Percentiles rank a stretch among this genome's conserved stretches.
phyloP scores from a whole-genome alignment of 78 protist species.

The Dictyostelium brefeldianum region DNA sequence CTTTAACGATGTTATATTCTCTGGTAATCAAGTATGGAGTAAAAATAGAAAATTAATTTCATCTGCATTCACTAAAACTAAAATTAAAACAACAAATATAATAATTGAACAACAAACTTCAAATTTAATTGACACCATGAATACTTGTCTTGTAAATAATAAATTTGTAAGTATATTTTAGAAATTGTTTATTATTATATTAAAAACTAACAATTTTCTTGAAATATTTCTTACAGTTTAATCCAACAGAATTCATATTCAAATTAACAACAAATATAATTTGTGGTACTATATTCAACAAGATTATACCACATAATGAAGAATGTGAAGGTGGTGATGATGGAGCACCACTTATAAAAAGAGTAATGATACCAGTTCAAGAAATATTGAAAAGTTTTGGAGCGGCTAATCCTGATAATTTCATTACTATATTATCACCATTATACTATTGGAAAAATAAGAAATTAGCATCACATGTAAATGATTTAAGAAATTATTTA shows the following conservation, averaged over 20 bases:
- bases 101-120: neutral
- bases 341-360: neutral
- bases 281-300: neutral
- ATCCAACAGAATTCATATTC: constrained; percentile 2
- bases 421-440: neutral
- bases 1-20: neutral
- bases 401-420: constrained; percentile 2
- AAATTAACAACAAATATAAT: constrained; percentile 25
- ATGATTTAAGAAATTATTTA: neutral
- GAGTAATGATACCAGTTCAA: neutral
- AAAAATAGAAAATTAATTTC: constrained; percentile 7
- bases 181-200: neutral
- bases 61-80: constrained; percentile 32
- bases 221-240: neutral
- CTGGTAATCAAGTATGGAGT: neutral
- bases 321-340: constrained; percentile 28
- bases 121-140: neutral
- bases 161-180: neutral
- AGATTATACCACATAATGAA: constrained; percentile 19
- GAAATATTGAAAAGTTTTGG: neutral
- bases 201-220: neutral
- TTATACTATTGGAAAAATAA: neutral
- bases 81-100: neutral
- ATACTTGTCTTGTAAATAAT: neutral
- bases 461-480: neutral